A percentile compares a stretch with the other conserved stretches of the same genome.
These are phyloP conservation scores for Paragyromitra xinjiangensis DNA, from an alignment of 495 filamentous ascomycete genomes.

Conservation along the genomic window DNA sequence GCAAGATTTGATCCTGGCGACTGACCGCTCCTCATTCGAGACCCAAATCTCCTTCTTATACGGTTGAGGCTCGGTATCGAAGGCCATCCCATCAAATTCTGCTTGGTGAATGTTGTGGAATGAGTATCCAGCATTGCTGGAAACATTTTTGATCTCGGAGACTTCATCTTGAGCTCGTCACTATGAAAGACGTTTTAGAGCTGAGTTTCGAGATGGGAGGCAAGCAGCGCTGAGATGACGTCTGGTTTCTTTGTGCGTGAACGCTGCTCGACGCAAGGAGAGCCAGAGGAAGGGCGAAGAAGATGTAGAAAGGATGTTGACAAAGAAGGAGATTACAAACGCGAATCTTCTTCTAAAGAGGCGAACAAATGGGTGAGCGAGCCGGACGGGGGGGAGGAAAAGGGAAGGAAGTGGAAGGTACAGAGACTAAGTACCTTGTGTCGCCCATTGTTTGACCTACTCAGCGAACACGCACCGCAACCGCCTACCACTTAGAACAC, in stretches of 20 bases:
- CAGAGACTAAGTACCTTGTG: conserved; percentile 53
- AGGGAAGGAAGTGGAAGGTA: conserved; percentile 34
- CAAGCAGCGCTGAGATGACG: conserved; percentile 11
- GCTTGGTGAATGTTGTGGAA: conserved; percentile 50
- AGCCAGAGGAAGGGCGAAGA: neutral
- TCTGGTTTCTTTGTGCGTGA: conserved; percentile 7
- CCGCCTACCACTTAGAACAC: conserved; percentile 42
- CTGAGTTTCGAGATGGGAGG: conserved; percentile 8
- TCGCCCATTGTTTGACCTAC: conserved; percentile 43
- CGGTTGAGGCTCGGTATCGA: conserved; percentile 54
- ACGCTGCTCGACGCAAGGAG: conserved; percentile 30
- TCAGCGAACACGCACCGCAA: conserved; percentile 46
- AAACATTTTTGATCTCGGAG: conserved; percentile 53
- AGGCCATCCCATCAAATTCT: conserved; percentile 55
- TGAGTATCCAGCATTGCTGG: conserved; percentile 56
- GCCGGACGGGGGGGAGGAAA: conserved; percentile 20
- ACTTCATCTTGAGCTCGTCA: conserved; percentile 49
- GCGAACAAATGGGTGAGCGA: conserved; percentile 12
- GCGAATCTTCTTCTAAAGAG: conserved; percentile 24
- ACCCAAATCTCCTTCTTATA: conserved; percentile 65
- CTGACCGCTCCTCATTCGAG: conserved; percentile 75
- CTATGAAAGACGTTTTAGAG: neutral
- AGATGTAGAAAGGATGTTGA: neutral
- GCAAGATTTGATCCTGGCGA: conserved; percentile 77
- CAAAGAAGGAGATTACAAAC: conserved; percentile 30